These are phyloP conservation scores for Starmerella floris DNA, from an alignment of 805 yeast species.

Conservation along the genomic window DNA sequence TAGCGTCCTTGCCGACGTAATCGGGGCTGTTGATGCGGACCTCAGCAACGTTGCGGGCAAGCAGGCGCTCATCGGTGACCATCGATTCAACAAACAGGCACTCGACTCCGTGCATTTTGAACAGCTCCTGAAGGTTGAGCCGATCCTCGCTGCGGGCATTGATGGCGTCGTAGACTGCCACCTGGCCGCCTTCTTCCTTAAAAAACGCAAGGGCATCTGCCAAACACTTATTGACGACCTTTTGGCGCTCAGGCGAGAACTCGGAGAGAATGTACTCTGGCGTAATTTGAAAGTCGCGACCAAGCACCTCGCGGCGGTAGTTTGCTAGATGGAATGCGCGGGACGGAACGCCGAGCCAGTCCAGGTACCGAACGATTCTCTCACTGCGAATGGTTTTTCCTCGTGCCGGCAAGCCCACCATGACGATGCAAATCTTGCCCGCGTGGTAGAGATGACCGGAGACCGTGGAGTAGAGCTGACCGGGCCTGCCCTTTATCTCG, in stretches of 20 bases:
- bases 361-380: conserved; percentile 73
- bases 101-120: conserved; percentile 50
- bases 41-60: conserved; percentile 65
- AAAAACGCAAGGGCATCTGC: conserved; percentile 56
- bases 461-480: conserved; percentile 73
- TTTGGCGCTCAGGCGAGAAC: conserved; percentile 41
- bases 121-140: conserved; percentile 35
- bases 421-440: conserved; percentile 75
- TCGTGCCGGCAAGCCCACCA: conserved; percentile 89
- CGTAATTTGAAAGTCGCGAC: conserved; percentile 40
- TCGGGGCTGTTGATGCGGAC: conserved; percentile 76
- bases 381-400: conserved; percentile 92
- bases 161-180: conserved; percentile 91
- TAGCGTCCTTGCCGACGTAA: conserved; percentile 61
- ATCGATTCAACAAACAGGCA: conserved; percentile 79
- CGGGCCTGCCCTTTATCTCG: conserved; percentile 36
- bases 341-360: conserved; percentile 94
- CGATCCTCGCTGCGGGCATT: conserved; percentile 69
- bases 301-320: conserved; percentile 49
- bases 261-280: conserved; percentile 49
- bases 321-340: conserved; percentile 87
- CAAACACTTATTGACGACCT: conserved; percentile 50
- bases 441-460: conserved; percentile 90
- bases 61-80: conserved; percentile 56
- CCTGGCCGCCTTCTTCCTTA: conserved; percentile 65